Conservation (phyloP, 2,329 filamentous ascomycete species). For the Alternaria panax region DNA sequence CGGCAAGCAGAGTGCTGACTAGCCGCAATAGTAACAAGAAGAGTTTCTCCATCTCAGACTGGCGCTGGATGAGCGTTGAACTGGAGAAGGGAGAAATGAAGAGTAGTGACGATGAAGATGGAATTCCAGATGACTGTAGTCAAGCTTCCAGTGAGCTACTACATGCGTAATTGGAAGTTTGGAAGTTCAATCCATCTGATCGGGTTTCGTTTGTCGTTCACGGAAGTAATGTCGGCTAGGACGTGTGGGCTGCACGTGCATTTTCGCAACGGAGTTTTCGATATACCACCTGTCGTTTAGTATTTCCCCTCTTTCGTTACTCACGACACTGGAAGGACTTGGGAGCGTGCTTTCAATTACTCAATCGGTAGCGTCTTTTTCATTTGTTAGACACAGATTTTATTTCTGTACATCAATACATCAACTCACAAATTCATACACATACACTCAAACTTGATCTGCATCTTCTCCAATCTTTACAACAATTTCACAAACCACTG, state of each 20-base stretch:
- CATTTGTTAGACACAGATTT: not conserved
- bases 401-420: not conserved
- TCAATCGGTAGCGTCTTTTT: not conserved
- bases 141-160: slow-evolving; percentile 16
- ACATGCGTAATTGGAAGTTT: not conserved
- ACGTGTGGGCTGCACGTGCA: not conserved
- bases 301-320: not conserved
- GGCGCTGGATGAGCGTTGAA: slow-evolving; percentile 18
- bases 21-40: slow-evolving; percentile 7
- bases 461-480: not conserved
- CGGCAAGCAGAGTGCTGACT: slow-evolving; percentile 4
- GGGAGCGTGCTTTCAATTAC: not conserved
- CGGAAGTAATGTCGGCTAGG: slow-evolving; percentile 2
- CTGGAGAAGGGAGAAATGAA: slow-evolving; percentile 8
- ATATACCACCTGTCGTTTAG: slow-evolving; percentile 8
- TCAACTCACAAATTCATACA: not conserved
- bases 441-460: not conserved
- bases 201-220: not conserved
- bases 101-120: slow-evolving; percentile 10
- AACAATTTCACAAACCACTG: not conserved
- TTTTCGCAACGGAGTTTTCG: slow-evolving; percentile 4
- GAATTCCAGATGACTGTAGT: slow-evolving; percentile 14
- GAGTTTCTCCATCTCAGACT: slow-evolving; percentile 21
- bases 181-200: not conserved
- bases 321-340: not conserved